These are phyloP conservation scores for Claviceps capensis DNA, from an alignment of 2,329 filamentous ascomycete species.

Conservation along the genomic window DNA sequence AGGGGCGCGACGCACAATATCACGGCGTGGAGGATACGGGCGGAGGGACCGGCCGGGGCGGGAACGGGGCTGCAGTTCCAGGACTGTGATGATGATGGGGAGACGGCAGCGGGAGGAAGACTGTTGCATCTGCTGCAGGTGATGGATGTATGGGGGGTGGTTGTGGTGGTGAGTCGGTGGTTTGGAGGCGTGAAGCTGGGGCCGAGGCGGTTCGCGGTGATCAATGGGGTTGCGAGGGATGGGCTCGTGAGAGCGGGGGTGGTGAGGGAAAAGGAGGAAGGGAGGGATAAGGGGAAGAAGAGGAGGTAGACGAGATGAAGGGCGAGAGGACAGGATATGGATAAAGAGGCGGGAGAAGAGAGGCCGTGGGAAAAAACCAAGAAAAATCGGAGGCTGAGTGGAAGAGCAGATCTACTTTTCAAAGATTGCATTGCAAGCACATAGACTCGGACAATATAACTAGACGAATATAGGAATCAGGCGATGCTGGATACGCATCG, in stretches of 20 bases:
- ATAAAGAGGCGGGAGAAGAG: no score
- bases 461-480: no score
- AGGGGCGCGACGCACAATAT: slow-evolving; percentile 92
- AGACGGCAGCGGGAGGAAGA: slow-evolving; percentile 77
- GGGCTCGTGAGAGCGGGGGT: slow-evolving; percentile 67
- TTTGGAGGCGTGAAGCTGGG: slow-evolving; percentile 86
- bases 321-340: background rate
- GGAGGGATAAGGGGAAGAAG: background rate
- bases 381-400: no score
- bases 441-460: no score
- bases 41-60: slow-evolving; percentile 11
- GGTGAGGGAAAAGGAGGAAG: slow-evolving; percentile 22
- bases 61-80: slow-evolving; percentile 40
- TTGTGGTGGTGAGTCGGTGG: slow-evolving; percentile 91
- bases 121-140: slow-evolving; percentile 84
- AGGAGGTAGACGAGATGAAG: background rate
- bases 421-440: no score
- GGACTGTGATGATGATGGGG: slow-evolving; percentile 93
- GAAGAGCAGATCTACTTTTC: no score
- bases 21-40: slow-evolving; percentile 76
- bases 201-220: slow-evolving; percentile 77
- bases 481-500: no score
- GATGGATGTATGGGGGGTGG: slow-evolving; percentile 85
- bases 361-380: no score
- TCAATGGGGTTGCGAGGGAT: slow-evolving; percentile 76